phyloP scores from a whole-genome alignment of 2,329 filamentous ascomycete genomes.

The Aspergillus costaricaensis region DNA sequence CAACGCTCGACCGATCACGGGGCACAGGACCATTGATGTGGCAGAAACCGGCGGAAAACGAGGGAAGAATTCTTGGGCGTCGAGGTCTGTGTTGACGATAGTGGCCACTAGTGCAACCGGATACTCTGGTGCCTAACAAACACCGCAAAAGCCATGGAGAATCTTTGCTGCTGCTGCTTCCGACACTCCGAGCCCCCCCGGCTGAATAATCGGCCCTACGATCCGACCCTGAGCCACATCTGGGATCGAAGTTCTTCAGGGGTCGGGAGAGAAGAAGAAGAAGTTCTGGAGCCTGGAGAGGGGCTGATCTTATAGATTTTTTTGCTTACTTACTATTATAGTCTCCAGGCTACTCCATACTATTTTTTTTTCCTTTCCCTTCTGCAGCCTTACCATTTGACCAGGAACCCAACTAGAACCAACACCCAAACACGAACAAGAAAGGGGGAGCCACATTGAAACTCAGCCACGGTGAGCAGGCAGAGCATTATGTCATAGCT shows the following conservation, averaged over 20 bases:
- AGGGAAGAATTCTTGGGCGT: background rate
- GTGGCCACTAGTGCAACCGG: slow-evolving; percentile 2
- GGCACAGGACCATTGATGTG: background rate
- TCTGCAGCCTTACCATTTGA: background rate
- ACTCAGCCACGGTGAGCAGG: slow-evolving; percentile 16
- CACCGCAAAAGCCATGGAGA: slow-evolving; percentile 1
- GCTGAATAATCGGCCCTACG: slow-evolving; percentile 1
- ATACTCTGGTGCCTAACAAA: slow-evolving; percentile 21
- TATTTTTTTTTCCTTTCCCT: background rate
- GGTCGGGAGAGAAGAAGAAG: background rate
- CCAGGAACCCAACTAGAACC: background rate
- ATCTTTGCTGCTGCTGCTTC: background rate
- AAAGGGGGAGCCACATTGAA: background rate
- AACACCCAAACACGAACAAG: background rate
- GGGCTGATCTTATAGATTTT: too few relatives aligned
- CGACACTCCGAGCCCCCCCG: slow-evolving; percentile 5
- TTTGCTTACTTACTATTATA: too few relatives aligned
- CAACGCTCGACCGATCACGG: background rate
- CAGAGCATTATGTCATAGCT: slow-evolving; percentile 28
- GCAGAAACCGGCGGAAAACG: slow-evolving; percentile 3
- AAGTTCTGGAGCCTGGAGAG: background rate
- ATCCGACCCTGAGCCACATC: background rate
- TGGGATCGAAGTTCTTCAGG: background rate
- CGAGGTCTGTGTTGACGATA: background rate
- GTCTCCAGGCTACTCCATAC: background rate